Evolutionary conservation across 2,329 filamentous ascomycete species (phyloP).

Genomic region (Stromatinia cepivora): DNA sequence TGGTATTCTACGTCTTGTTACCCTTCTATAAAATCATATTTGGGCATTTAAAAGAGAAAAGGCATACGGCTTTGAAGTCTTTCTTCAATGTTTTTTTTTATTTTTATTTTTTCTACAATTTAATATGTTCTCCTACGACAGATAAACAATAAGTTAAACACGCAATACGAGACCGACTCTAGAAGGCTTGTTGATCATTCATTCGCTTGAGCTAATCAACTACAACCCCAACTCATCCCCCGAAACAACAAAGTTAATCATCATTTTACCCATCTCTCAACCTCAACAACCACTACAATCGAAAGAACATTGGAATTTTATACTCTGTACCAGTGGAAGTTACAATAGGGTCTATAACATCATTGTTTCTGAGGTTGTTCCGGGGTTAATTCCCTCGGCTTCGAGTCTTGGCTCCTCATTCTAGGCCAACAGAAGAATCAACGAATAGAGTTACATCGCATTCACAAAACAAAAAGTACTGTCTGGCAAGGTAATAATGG

Average conservation of each 20-base stretch:
- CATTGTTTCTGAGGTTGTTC: slow-evolving; percentile 25
- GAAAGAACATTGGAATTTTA: slow-evolving; percentile 2
- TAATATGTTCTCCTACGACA: slow-evolving; percentile 18
- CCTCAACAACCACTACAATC: slow-evolving; percentile 14
- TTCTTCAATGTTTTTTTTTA: slow-evolving; percentile 1
- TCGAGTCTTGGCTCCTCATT: slow-evolving; percentile 29
- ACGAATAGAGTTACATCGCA: slow-evolving; percentile 14
- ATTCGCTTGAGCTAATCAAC: slow-evolving; percentile 25
- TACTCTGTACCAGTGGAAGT: background rate
- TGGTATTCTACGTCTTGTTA: background rate
- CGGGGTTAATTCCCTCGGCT: slow-evolving; percentile 36
- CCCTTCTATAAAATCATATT: background rate
- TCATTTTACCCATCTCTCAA: slow-evolving; percentile 16
- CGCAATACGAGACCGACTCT: slow-evolving; percentile 20
- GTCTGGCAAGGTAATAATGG: slow-evolving; percentile 44
- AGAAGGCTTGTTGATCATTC: slow-evolving; percentile 22
- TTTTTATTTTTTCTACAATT: background rate
- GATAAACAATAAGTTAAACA: slow-evolving; percentile 19
- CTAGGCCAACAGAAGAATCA: slow-evolving; percentile 18
- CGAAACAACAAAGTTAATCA: slow-evolving; percentile 24
- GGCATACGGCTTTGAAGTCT: background rate
- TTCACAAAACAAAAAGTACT: slow-evolving; percentile 17
- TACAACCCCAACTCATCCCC: slow-evolving; percentile 21
- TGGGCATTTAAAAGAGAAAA: background rate
- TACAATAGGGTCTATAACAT: background rate